Evolutionary conservation across 164 flowering plant species (phyloP).

Genomic region (Santalum album): DNA sequence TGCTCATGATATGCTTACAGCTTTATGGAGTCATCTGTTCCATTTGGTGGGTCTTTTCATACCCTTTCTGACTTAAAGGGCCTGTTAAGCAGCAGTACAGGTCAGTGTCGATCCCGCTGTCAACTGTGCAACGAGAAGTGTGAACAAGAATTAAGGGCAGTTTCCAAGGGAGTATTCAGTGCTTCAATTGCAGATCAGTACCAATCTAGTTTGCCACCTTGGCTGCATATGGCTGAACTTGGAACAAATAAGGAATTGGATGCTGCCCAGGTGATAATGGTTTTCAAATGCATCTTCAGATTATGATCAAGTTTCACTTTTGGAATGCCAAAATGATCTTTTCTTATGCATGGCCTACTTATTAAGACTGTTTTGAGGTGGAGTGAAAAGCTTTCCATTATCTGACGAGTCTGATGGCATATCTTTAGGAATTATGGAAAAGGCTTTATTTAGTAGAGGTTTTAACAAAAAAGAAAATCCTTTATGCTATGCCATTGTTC

Average conservation of each 20-base stretch:
- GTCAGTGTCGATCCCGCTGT: conserved; percentile 24
- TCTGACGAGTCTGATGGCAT: no score
- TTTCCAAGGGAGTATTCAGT: conserved; percentile 20
- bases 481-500: no score
- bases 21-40: conserved; percentile 72
- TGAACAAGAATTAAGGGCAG: conserved; percentile 31
- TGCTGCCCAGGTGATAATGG: conserved; percentile 13
- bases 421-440: no score
- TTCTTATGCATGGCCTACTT: background rate
- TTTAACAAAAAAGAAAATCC: no score
- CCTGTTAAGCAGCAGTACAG: conserved; percentile 19
- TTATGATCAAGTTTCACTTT: background rate
- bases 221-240: conserved; percentile 39
- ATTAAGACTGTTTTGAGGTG: background rate
- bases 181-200: conserved; percentile 29
- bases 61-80: conserved; percentile 29
- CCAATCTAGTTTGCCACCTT: conserved; percentile 34
- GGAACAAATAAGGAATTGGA: conserved; percentile 16
- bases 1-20: conserved; percentile 25
- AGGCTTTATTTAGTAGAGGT: no score
- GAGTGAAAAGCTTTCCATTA: background rate
- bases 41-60: conserved; percentile 64
- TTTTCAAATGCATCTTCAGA: background rate
- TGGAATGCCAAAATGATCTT: background rate
- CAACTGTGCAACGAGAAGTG: conserved; percentile 31